Base-by-base conservation (phyloP, 2,329 filamentous ascomycete species). In the Trichophyton benhamiae region DNA sequence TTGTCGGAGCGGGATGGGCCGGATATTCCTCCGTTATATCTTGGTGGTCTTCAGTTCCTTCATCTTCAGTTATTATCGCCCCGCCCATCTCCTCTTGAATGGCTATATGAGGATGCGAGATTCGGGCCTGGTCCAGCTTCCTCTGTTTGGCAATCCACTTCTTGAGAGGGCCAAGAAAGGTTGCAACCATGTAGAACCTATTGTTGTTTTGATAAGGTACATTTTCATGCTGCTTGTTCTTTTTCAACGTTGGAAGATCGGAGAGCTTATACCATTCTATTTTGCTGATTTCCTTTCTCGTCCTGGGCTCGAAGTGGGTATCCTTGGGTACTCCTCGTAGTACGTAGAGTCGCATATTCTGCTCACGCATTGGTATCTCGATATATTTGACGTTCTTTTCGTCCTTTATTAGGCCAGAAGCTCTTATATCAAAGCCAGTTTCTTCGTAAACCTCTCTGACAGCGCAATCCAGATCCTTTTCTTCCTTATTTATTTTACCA, bases 141-240 rank as follows among this genome's bases (percentile, higher is more conserved):
- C 84, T 87, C 75, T 95, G 89, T 65, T 87, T 83, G n/a, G 84
- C 78, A 55, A 97, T 90, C 91, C 91, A 97, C 72, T 89, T 90
- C 74, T 90, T 91, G 57, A 99, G 75, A 4, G 85, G 88, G 0
- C 85, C 85, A 60, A 97, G 79, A 71, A 99, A 99, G 0, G 92
- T 91, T 0, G 91, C 91, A 17, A 99, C 94, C 89, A 97, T 96
- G 75, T 96, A 99, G 72, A 96, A 97, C 70, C 92, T 96, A 72
- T 89, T 91, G n/a, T 49, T 61, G 38, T 60, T 62, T 17, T 30
- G 53, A 25, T 63, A 61, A 7, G 49, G 42, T n/a, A 59, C 60
- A 15, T 53, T 59, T 11, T 83, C 75, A 33, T 83, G 80, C n/a
- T 84, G 80, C 70, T 87, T 91, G 66, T 80, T 84, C 72, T 87